These are phyloP conservation scores for Biscogniauxia marginata DNA, from an alignment of 2,329 filamentous ascomycete genomes.

Conservation along the genomic window DNA sequence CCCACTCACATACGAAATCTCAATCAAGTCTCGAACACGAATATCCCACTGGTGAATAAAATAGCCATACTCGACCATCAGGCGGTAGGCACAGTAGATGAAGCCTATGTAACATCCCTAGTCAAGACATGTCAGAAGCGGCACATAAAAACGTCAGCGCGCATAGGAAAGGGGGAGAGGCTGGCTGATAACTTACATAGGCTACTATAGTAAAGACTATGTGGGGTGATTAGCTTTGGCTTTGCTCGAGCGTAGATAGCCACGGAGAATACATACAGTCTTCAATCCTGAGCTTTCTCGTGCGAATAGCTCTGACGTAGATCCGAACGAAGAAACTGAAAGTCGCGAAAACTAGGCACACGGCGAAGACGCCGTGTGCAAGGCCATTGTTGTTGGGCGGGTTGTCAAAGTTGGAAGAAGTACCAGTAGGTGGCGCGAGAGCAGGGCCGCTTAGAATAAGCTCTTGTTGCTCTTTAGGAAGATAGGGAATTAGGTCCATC, in stretches of 20 bases:
- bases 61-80: slow-evolving; percentile 16
- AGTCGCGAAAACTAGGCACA: slow-evolving; percentile 13
- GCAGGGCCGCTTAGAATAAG: slow-evolving; percentile 5
- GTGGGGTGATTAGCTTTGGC: background rate
- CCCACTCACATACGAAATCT: slow-evolving; percentile 13
- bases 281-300: slow-evolving; percentile 11
- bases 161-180: too few species aligned
- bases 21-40: slow-evolving; percentile 10
- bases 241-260: background rate
- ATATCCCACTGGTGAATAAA: slow-evolving; percentile 23
- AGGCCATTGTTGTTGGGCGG: slow-evolving; percentile 15
- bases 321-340: slow-evolving; percentile 13
- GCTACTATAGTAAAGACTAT: slow-evolving; percentile 10
- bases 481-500: slow-evolving; percentile 16
- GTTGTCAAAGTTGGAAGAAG: slow-evolving; percentile 11
- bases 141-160: background rate
- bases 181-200: slow-evolving; percentile 15
- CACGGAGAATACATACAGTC: slow-evolving; percentile 7
- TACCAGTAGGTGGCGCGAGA: slow-evolving; percentile 9
- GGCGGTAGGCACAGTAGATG: slow-evolving; percentile 14
- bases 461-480: slow-evolving; percentile 14
- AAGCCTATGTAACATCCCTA: slow-evolving; percentile 14
- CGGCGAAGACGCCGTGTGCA: slow-evolving; percentile 10
- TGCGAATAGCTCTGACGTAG: slow-evolving; percentile 11
- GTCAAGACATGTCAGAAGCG: slow-evolving; percentile 1